These are phyloP conservation scores for Microdochium nivale DNA, from an alignment of 2,329 filamentous ascomycete species.

Conservation along the genomic window DNA sequence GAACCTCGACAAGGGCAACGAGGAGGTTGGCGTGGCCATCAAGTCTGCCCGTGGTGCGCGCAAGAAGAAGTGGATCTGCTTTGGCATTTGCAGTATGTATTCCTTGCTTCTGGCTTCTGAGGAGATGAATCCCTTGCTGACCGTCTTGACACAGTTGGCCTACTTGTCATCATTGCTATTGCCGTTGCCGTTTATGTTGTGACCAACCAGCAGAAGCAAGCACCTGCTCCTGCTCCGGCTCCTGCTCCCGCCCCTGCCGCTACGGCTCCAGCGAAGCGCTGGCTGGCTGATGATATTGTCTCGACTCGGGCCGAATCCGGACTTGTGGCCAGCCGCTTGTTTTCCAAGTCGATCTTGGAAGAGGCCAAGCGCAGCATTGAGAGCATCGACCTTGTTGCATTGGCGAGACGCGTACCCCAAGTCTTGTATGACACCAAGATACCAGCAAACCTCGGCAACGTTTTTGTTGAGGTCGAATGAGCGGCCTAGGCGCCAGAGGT, in stretches of 20 bases:
- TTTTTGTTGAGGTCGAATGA: neutral
- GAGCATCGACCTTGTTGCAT: neutral
- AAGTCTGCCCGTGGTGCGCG: constrained; percentile 70
- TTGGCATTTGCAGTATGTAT: constrained; percentile 59
- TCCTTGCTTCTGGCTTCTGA: constrained; percentile 12
- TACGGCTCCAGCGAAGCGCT: neutral
- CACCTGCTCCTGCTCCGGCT: too few species aligned
- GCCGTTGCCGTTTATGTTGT: constrained; percentile 24
- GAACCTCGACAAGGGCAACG: constrained; percentile 78
- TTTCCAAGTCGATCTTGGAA: neutral
- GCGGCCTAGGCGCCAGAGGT: neutral
- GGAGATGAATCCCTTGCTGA: neutral
- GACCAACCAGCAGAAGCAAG: neutral
- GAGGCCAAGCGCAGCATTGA: neutral
- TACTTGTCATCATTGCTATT: constrained; percentile 43
- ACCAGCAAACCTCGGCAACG: too few species aligned
- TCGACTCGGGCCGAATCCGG: neutral
- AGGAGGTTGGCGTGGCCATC: constrained; percentile 74
- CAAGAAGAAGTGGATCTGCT: constrained; percentile 95
- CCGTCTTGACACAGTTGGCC: constrained; percentile 29
- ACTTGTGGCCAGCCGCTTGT: neutral
- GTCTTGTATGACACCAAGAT: neutral
- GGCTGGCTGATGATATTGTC: neutral
- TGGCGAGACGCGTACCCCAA: neutral
- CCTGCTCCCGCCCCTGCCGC: too few species aligned